Evolutionary conservation across 2,329 filamentous ascomycete genomes (phyloP).

Genomic region (Ophiosphaerella narmari): DNA sequence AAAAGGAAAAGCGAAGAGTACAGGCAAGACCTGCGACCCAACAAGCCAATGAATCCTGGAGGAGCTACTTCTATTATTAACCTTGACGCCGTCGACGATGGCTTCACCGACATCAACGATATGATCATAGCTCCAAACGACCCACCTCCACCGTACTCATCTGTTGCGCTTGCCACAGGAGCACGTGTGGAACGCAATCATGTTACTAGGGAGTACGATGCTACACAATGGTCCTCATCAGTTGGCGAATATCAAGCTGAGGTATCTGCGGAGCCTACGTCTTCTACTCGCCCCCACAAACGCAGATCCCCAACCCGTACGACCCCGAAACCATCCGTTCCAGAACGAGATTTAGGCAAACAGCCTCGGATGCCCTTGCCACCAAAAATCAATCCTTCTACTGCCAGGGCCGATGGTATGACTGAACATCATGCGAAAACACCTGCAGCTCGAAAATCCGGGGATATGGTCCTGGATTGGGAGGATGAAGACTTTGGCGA

Average conservation of each 20-base stretch:
- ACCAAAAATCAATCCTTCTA: slow-evolving; percentile 1
- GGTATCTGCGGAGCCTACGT: not conserved
- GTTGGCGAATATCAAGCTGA: slow-evolving; percentile 18
- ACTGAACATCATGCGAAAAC: slow-evolving; percentile 9
- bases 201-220: not conserved
- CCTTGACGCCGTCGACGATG: slow-evolving; percentile 23
- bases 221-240: not conserved
- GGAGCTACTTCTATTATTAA: slow-evolving; percentile 14
- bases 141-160: slow-evolving; percentile 52
- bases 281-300: slow-evolving; percentile 25
- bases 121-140: slow-evolving; percentile 26
- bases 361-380: slow-evolving; percentile 28
- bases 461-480: slow-evolving; percentile 34
- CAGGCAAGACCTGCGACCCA: slow-evolving; percentile 29
- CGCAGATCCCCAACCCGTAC: slow-evolving; percentile 38
- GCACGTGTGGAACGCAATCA: slow-evolving; percentile 9
- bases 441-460: slow-evolving; percentile 20
- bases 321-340: slow-evolving; percentile 29
- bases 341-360: slow-evolving; percentile 37
- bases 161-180: slow-evolving; percentile 30
- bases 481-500: slow-evolving; percentile 39
- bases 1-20: slow-evolving; percentile 56
- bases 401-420: not conserved
- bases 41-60: slow-evolving; percentile 22
- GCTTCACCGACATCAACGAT: slow-evolving; percentile 49